Evolutionary conservation across 176 grass and related monocot species (phyloP).

Genomic region (Eleusine indica): DNA sequence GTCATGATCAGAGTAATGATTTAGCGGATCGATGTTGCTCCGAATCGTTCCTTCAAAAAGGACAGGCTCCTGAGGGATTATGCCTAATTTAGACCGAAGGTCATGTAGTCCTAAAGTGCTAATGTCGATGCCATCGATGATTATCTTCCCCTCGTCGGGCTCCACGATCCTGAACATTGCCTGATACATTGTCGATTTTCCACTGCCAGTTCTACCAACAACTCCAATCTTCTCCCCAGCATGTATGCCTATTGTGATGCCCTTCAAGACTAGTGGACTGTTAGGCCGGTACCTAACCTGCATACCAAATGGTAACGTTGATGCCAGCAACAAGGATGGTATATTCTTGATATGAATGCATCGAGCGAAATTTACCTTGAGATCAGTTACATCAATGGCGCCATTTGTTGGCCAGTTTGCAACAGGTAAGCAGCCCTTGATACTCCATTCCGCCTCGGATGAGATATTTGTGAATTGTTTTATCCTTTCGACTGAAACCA

Average conservation of each 20-base stretch:
- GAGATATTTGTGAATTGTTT: slow-evolving; percentile 88
- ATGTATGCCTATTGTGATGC: slow-evolving; percentile 63
- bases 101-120: slow-evolving; percentile 84
- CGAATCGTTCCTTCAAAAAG: slow-evolving; percentile 93
- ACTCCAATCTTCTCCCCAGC: slow-evolving; percentile 91
- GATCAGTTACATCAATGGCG: slow-evolving; percentile 62
- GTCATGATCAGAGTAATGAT: slow-evolving; percentile 77
- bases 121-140: slow-evolving; percentile 81
- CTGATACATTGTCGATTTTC: slow-evolving; percentile 89
- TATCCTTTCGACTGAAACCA: slow-evolving; percentile 95
- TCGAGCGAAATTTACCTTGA: slow-evolving; percentile 62
- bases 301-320: too few species aligned
- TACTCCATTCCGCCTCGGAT: slow-evolving; percentile 70
- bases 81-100: slow-evolving; percentile 79
- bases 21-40: slow-evolving; percentile 85
- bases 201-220: slow-evolving; percentile 89
- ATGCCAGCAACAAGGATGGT: too few species aligned
- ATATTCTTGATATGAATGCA: too few species aligned
- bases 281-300: slow-evolving; percentile 86
- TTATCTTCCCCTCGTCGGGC: slow-evolving; percentile 70
- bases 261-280: slow-evolving; percentile 87
- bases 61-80: slow-evolving; percentile 96
- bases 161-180: slow-evolving; percentile 90
- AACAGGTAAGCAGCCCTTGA: slow-evolving; percentile 52
- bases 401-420: slow-evolving; percentile 72